phyloP scores from a whole-genome alignment of 495 filamentous ascomycete species.

The Paragyromitra xinjiangensis region DNA sequence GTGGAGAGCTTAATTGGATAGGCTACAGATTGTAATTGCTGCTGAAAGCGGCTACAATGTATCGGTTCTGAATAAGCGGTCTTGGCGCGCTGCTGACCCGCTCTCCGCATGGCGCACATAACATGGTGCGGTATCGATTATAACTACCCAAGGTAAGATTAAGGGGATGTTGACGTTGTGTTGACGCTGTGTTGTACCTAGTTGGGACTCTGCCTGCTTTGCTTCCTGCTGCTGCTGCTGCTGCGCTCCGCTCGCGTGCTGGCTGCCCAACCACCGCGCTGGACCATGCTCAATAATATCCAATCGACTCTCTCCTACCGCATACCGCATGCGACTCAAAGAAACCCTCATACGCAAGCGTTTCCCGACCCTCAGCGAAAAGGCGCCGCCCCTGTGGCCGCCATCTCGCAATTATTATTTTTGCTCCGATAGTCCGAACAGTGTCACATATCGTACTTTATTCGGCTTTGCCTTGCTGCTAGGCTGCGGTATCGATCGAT shows the following conservation, averaged over 20 bases:
- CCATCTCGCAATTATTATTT: conserved; percentile 37
- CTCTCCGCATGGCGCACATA: too few relatives aligned
- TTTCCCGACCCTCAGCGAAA: conserved; percentile 22
- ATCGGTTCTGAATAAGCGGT: too few relatives aligned
- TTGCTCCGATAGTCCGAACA: not conserved
- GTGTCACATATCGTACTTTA: conserved; percentile 34
- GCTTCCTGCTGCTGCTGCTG: not conserved
- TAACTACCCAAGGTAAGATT: too few relatives aligned
- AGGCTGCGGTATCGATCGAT: conserved; percentile 18
- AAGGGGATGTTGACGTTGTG: too few relatives aligned
- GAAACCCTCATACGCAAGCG: conserved; percentile 22
- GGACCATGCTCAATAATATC: conserved; percentile 18
- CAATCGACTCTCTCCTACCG: conserved; percentile 28
- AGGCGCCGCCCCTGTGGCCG: conserved; percentile 30
- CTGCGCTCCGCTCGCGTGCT: conserved; percentile 22
- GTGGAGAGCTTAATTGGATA: too few relatives aligned
- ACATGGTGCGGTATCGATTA: too few relatives aligned
- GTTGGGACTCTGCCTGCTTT: not conserved
- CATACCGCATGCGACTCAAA: conserved; percentile 34
- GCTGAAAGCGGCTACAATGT: too few relatives aligned
- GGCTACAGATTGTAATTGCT: too few relatives aligned
- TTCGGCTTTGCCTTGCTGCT: conserved; percentile 28
- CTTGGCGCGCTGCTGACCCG: too few relatives aligned
- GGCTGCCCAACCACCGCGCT: conserved; percentile 22
- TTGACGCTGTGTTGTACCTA: not conserved